Evolutionary conservation across 2,329 filamentous ascomycete species (phyloP), one percentile per base, ranked within the genome.

Genomic region (Fusarium chaquense): DNA sequence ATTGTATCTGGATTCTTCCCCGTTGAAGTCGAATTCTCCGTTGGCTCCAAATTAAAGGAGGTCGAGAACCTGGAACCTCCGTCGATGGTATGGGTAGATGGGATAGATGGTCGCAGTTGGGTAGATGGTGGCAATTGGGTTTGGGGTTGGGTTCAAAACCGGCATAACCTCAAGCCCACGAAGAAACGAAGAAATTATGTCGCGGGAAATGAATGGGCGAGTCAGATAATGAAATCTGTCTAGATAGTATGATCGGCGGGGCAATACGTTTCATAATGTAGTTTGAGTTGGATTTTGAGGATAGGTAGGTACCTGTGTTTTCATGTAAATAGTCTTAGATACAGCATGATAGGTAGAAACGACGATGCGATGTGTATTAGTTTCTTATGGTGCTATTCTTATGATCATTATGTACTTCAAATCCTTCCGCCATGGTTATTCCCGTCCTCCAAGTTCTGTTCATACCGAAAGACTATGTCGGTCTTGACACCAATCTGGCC

Each of bases 401-500:
- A 3, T 5, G 13, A 26, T 16, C 1, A 15, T 5, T 1, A 6
- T 0, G 18, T 3, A 12, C 6, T 24, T 28, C 3, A 22, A 5
- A 20, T 41, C 24, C 56, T 54, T 16, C 26, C 35, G 3, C 30
- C 18, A 13, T 30, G 41, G 0, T 16, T 9, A 13, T 30, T 2
- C 2, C n/a, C 45, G 10, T 13, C 33, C n/a, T 68, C 59, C 4
- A 55, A 2, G 3, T 40, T 40, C 3, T 41, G 64, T 15, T 68
- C 64, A 8, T 68, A 68, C 1, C 38, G 40, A 5, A 68, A 55
- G 0, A 51, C 38, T 22, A 69, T 70, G 38, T 69, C 67, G 1
- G 67, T 69, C 49, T 63, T 59, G 3, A 69, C 67, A 22, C 62
- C 67, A n/a, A 69, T 69, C 2, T 67, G 50, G 0, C 67, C 67